Percentiles rank a stretch among this genome's conserved stretches.
Evolutionary conservation across 306 rosid species (phyloP).

Genomic region (Sicyos edulis): DNA sequence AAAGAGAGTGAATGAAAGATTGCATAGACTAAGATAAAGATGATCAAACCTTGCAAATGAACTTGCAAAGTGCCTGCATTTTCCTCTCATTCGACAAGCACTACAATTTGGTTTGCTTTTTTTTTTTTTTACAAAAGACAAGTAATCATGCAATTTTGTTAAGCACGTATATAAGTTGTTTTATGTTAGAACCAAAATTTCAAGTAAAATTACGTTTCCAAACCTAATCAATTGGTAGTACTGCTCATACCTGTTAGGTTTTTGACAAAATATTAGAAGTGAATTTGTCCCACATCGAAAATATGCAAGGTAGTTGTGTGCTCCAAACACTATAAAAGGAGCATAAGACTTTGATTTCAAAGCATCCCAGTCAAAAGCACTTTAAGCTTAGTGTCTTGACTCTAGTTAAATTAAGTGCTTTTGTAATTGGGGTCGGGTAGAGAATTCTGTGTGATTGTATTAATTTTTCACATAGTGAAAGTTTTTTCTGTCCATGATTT

Average conservation of each 20-base stretch:
- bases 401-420: too few species aligned
- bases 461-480: too few species aligned
- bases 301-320: too few species aligned
- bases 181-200: slow-evolving; percentile 20
- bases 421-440: too few species aligned
- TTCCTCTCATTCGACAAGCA: slow-evolving; percentile 98
- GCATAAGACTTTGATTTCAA: too few species aligned
- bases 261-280: too few species aligned
- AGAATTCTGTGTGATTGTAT: too few species aligned
- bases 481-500: too few species aligned
- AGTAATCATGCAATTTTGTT: slow-evolving; percentile 31
- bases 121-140: slow-evolving; percentile 97
- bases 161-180: slow-evolving; percentile 28
- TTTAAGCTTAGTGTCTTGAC: too few species aligned
- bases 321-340: too few species aligned
- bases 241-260: slow-evolving; percentile 97
- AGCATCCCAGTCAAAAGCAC: too few species aligned
- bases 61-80: slow-evolving; percentile 96
- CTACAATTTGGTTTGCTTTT: slow-evolving; percentile 97
- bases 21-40: slow-evolving; percentile 14
- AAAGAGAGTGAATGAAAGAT: neutral
- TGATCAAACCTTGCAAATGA: slow-evolving; percentile 84
- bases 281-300: too few species aligned
- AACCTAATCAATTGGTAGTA: slow-evolving; percentile 98
- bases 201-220: slow-evolving; percentile 70